Evolutionary conservation across 352 stramenopile genomes (phyloP), one percentile per base, ranked within the genome.

Genomic region (Discostella stelligera): DNA sequence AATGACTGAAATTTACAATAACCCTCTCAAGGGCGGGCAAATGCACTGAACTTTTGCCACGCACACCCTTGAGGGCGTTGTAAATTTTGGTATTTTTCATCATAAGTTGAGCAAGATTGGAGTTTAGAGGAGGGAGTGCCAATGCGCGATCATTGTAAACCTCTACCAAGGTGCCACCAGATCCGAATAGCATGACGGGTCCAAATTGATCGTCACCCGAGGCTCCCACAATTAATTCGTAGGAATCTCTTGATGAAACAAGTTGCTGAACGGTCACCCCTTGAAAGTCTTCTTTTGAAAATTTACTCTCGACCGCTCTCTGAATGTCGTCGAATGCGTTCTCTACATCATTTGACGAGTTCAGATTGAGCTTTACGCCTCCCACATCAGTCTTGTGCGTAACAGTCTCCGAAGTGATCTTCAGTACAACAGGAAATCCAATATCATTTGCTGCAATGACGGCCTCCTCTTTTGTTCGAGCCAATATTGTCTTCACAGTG

Each of bases 61-160:
- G 46, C 21, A 79, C 60, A 53, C 67, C 74, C 39, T 70, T 74
- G 0, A 82, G 63, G 46, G 69, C 63, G 56, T 70, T 74, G 11
- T 77, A 82, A 21, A 77, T 73, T 27, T 77, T 77, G 10, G 69
- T 79, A n/a, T 77, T 70, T 18, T 74, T 70, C 59, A 82, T 79
- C 59, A 82, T 74, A 0, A 78, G 14, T 21, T 77, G 67, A 25
- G 69, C 68, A 25, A 82, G 46, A 53, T 79, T 77, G 7, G 60
- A 66, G 50, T 82, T 82, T 0, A 82, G 61, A 58, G 74, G 74
- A 66, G 74, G 68, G 8, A 82, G 54, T 2, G 68, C 68, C 27
- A 79, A 23, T 0, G 59, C n/a, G 11, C 32, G 46, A 54, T 81
- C 74, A n/a, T 81, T 27, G 30, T 64, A 75, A 13, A 82, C 48